A percentile compares a stretch with the other conserved stretches of the same genome.
These are phyloP conservation scores for Xylariaceae sp. DNA, from an alignment of 2,329 filamentous ascomycete genomes.

Conservation along the genomic window DNA sequence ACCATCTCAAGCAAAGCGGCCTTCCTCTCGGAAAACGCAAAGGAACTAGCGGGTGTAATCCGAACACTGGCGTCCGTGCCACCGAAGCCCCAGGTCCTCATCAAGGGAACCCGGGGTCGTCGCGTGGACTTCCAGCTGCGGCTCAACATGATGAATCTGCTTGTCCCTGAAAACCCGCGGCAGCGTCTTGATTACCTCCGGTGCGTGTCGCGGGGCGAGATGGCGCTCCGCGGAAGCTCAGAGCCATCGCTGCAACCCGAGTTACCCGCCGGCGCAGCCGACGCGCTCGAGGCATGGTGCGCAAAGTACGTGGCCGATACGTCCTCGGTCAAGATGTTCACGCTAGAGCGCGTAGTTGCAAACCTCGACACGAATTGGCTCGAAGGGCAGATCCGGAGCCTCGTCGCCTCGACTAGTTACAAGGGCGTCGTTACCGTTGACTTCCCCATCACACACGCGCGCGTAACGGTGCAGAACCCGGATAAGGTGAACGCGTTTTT, in stretches of 20 bases:
- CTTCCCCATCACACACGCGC: slow-evolving; percentile 19
- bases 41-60: slow-evolving; percentile 44
- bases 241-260: slow-evolving; percentile 42
- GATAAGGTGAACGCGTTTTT: slow-evolving; percentile 53
- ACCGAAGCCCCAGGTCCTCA: slow-evolving; percentile 51
- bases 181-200: slow-evolving; percentile 51
- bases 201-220: slow-evolving; percentile 45
- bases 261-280: slow-evolving; percentile 36
- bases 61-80: slow-evolving; percentile 48
- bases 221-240: slow-evolving; percentile 46
- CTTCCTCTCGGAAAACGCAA: slow-evolving; percentile 45
- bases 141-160: slow-evolving; percentile 51
- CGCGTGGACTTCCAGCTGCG: slow-evolving; percentile 50
- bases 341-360: slow-evolving; percentile 48
- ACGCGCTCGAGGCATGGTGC: slow-evolving; percentile 47
- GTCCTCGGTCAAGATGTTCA: slow-evolving; percentile 45
- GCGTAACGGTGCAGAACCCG: slow-evolving; percentile 40
- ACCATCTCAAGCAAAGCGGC: slow-evolving; percentile 44
- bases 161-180: slow-evolving; percentile 44
- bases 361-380: slow-evolving; percentile 54
- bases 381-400: slow-evolving; percentile 49
- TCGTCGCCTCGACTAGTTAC: slow-evolving; percentile 48
- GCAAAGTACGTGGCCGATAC: slow-evolving; percentile 44
- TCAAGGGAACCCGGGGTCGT: slow-evolving; percentile 43
- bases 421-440: slow-evolving; percentile 37